A percentile compares a stretch with the other conserved stretches of the same genome.
phyloP scores from a whole-genome alignment of 257 asterid genomes.

The Anisodus acutangulus region DNA sequence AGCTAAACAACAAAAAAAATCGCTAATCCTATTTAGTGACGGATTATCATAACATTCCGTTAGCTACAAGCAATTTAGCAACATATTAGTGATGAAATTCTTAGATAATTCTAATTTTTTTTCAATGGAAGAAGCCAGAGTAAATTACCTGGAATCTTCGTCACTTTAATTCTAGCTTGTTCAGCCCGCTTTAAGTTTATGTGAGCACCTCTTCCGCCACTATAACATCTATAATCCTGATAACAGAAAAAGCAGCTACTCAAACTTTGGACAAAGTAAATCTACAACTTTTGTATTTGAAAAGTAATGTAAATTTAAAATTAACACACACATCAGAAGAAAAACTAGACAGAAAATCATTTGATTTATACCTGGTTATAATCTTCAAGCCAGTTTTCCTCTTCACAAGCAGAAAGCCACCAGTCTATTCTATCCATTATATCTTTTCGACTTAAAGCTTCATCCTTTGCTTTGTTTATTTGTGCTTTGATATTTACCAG shows the following conservation, averaged over 20 bases:
- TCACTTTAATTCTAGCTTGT: conserved; percentile 76
- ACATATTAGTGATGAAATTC: too few relatives aligned
- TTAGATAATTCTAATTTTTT: too few relatives aligned
- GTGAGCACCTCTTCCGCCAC: conserved; percentile 94
- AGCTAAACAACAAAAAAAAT: too few relatives aligned
- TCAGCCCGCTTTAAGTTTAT: conserved; percentile 91
- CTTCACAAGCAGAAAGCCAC: conserved; percentile 38
- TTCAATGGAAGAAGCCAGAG: not conserved
- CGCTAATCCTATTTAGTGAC: too few relatives aligned
- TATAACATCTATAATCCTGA: conserved; percentile 82
- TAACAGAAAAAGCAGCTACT: conserved; percentile 4
- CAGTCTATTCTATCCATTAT: conserved; percentile 31
- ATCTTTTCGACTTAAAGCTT: conserved; percentile 35
- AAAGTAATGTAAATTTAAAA: not conserved
- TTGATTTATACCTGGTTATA: conserved; percentile 31
- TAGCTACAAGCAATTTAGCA: too few relatives aligned
- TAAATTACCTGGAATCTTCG: conserved; percentile 80
- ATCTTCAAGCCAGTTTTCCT: conserved; percentile 37
- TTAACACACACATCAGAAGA: not conserved
- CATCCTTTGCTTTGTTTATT: conserved; percentile 30
- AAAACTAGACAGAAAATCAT: not conserved
- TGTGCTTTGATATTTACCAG: conserved; percentile 34
- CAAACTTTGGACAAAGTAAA: not conserved
- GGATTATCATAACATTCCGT: too few relatives aligned
- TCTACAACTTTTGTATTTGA: not conserved